These are phyloP conservation scores for Naganishia liquefaciens DNA, from an alignment of 1,284 basidiomycete genomes.

Conservation along the genomic window DNA sequence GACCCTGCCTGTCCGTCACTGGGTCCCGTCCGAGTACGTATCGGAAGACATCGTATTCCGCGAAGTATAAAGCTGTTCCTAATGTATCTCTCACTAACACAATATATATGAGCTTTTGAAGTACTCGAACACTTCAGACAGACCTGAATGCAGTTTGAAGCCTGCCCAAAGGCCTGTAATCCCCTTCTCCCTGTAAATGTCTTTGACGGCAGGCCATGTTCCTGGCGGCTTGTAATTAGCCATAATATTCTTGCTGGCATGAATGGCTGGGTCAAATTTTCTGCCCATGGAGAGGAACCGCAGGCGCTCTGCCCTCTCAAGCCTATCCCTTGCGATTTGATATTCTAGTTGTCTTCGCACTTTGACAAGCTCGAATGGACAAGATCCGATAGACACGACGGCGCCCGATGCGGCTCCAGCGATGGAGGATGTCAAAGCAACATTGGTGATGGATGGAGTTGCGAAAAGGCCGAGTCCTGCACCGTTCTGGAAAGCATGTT, in stretches of 20 bases:
- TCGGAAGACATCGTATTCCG: constrained; percentile 54
- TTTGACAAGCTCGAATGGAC: constrained; percentile 95
- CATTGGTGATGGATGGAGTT: constrained; percentile 53
- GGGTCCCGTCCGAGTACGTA: constrained; percentile 44
- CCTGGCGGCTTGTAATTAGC: constrained; percentile 59
- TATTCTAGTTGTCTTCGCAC: constrained; percentile 90
- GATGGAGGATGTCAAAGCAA: constrained; percentile 61
- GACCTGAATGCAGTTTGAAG: constrained; percentile 76
- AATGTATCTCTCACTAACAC: constrained; percentile 51
- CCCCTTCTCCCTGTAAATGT: constrained; percentile 59
- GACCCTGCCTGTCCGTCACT: constrained; percentile 38
- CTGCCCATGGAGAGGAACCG: constrained; percentile 2
- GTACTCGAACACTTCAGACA: constrained; percentile 41
- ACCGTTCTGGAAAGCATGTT: constrained; percentile 7
- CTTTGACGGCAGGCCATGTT: constrained; percentile 64
- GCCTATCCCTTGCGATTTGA: constrained; percentile 79
- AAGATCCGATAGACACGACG: constrained; percentile 59
- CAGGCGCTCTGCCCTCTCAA: constrained; percentile 42
- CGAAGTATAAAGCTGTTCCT: constrained; percentile 53
- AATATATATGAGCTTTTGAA: background rate
- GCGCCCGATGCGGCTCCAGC: constrained; percentile 52
- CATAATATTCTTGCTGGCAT: constrained; percentile 28
- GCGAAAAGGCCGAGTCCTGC: constrained; percentile 50
- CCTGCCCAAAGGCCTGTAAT: constrained; percentile 74
- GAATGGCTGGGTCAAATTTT: constrained; percentile 6